A percentile compares a stretch with the other conserved stretches of the same genome.
Conservation (phyloP, 495 filamentous ascomycete species). For the Lasiosphaeria ovina region DNA sequence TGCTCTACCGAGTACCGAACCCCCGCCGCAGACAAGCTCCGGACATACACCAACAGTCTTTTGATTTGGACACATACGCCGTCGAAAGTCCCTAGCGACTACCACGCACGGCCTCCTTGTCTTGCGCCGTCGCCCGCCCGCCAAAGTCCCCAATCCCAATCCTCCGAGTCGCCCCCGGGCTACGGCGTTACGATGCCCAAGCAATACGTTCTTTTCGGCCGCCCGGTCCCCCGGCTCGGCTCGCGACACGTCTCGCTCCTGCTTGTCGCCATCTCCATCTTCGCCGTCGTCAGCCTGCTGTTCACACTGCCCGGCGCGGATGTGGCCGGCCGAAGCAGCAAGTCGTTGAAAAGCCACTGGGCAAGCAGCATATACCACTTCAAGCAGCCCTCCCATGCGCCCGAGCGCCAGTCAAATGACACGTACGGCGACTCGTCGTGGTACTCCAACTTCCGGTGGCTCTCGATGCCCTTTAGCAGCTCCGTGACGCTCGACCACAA, state of each 20-base stretch:
- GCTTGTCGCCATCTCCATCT: slow-evolving; percentile 40
- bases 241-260: slow-evolving; percentile 47
- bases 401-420: slow-evolving; percentile 71
- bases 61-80: too few species aligned
- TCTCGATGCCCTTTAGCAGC: slow-evolving; percentile 78
- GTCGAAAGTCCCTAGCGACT: too few species aligned
- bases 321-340: too few species aligned
- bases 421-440: slow-evolving; percentile 76
- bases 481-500: slow-evolving; percentile 81
- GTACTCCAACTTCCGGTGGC: slow-evolving; percentile 87
- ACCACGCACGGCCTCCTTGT: too few species aligned
- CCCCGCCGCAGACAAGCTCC: too few species aligned
- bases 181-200: slow-evolving; percentile 44
- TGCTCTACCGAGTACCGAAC: too few species aligned
- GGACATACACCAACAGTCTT: too few species aligned
- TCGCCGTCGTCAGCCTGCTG: slow-evolving; percentile 47
- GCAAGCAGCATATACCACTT: slow-evolving; percentile 56
- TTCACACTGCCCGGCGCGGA: slow-evolving; percentile 44
- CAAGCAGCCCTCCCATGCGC: slow-evolving; percentile 68
- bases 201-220: slow-evolving; percentile 47
- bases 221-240: slow-evolving; percentile 40
- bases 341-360: slow-evolving; percentile 39
- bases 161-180: background rate
- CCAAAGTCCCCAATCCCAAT: background rate
- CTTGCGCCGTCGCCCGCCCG: too few species aligned